Evolutionary conservation across 768 basidiomycete species (phyloP), one percentile per base, ranked within the genome.

Genomic region (Auricularia sp.): DNA sequence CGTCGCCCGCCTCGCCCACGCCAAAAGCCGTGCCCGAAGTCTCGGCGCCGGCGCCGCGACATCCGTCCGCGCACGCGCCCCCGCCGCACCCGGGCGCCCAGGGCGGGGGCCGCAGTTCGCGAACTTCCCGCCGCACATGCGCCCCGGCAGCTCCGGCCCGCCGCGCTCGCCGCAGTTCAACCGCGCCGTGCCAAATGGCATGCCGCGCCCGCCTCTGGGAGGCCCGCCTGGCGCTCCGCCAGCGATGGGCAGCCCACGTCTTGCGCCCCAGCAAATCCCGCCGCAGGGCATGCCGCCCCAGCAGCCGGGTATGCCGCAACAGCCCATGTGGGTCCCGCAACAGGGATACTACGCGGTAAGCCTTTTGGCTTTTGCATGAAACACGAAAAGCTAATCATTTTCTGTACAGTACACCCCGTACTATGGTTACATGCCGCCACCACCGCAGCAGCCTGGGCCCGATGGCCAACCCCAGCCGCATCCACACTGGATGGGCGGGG

Each of bases 1-100:
- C 71, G 39, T 68, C 71, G 44, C 44, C 72, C 8, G 59, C 71
- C 34, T 61, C 70, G 14, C 56, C 56, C 56, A 59, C 56, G 14
- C 24, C 21, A 29, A 29, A 24, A 14, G 47, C 47, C 14, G 18
- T 21, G 10, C 47, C 14, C 18, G 47, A 51, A 18, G 47, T 51
- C 47, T 51, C 47, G 47, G 56, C 56, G 56, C 56, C 56, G 29
- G 29, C 34, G 6, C 56, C 56, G 56, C 47, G 47, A 51, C 47
- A 51, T 21, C 56, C 24, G 8, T 29, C 18, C 24, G 13, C 21
- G 8, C 13, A 24, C 24, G 8, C 24, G 29, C 56, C 13, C 18
- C 11, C 29, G 34, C 56, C 56, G 56, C 56, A 29, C 3, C 56
- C 56, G 6, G 29, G 21, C 24, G 5, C 24, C 16, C 29, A 13